These are phyloP conservation scores for Macroventuria anomochaeta DNA, from an alignment of 2,329 filamentous ascomycete genomes.

Conservation along the genomic window DNA sequence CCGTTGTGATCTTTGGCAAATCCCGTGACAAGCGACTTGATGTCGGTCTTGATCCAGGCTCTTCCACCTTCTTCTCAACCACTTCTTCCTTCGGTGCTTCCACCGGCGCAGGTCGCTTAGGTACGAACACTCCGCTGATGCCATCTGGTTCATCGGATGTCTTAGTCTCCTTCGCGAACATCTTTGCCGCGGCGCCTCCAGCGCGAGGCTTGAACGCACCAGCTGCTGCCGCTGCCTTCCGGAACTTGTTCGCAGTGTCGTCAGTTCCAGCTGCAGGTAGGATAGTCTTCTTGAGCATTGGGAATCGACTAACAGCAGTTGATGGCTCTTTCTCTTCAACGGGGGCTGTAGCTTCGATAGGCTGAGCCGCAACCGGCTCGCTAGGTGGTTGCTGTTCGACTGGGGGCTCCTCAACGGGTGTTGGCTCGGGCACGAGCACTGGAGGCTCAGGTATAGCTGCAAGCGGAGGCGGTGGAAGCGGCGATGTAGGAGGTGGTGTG, in stretches of 20 bases:
- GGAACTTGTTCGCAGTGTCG: slow-evolving; percentile 77
- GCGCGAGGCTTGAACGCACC: slow-evolving; percentile 83
- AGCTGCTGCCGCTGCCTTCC: slow-evolving; percentile 75
- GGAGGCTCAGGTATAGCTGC: slow-evolving; percentile 19
- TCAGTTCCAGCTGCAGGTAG: slow-evolving; percentile 57
- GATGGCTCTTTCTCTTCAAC: slow-evolving; percentile 57
- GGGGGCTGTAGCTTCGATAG: slow-evolving; percentile 6
- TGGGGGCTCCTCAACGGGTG: slow-evolving; percentile 49
- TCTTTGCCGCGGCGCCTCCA: slow-evolving; percentile 82
- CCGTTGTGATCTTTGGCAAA: slow-evolving; percentile 38
- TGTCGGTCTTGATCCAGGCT: slow-evolving; percentile 24
- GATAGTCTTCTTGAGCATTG: slow-evolving; percentile 86
- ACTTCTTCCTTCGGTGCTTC: slow-evolving; percentile 35
- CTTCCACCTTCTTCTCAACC: slow-evolving; percentile 35
- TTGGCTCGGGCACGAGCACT: slow-evolving; percentile 40
- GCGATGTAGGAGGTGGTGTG: slow-evolving; percentile 33
- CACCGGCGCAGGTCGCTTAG: slow-evolving; percentile 53
- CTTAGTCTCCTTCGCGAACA: slow-evolving; percentile 66
- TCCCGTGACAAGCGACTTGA: slow-evolving; percentile 41
- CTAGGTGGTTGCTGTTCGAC: slow-evolving; percentile 1
- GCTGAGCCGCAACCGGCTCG: slow-evolving; percentile 17
- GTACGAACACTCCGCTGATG: slow-evolving; percentile 86
- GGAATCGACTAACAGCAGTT: slow-evolving; percentile 68
- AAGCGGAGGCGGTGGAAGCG: slow-evolving; percentile 37
- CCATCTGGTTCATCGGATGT: slow-evolving; percentile 78